phyloP scores from a whole-genome alignment of 2,329 filamentous ascomycete species.

The Exophiala alcalophila region DNA sequence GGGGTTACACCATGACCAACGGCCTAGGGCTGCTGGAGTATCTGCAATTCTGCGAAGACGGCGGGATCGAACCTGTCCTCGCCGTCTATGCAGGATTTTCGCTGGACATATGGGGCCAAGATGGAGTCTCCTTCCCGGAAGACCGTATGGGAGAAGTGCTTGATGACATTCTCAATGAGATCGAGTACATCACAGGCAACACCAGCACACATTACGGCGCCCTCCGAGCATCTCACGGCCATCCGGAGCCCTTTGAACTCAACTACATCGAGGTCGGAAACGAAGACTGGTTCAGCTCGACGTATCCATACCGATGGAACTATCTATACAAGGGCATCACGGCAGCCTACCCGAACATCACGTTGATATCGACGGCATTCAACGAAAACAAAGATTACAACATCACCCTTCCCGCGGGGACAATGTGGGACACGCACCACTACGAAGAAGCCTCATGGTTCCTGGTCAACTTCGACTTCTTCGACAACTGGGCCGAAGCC shows the following conservation, averaged over 20 bases:
- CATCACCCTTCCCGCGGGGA: conserved; percentile 38
- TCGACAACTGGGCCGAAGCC: conserved; percentile 39
- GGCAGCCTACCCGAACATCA: conserved; percentile 56
- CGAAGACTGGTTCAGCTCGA: conserved; percentile 59
- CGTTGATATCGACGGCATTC: conserved; percentile 49
- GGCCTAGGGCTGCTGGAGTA: conserved; percentile 49
- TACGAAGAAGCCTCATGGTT: conserved; percentile 43
- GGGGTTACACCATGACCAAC: conserved; percentile 46
- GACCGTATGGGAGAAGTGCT: conserved; percentile 39
- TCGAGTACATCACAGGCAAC: conserved; percentile 30
- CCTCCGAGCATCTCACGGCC: conserved; percentile 57
- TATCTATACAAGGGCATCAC: conserved; percentile 60
- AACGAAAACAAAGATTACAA: conserved; percentile 36
- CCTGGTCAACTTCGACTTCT: conserved; percentile 42
- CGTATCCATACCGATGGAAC: conserved; percentile 56
- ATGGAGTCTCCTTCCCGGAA: conserved; percentile 37
- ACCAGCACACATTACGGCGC: conserved; percentile 38
- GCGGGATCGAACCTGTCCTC: conserved; percentile 44
- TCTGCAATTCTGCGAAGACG: conserved; percentile 48
- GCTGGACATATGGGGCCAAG: conserved; percentile 39
- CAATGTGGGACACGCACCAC: conserved; percentile 43
- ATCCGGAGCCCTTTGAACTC: conserved; percentile 60
- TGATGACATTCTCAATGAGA: conserved; percentile 35
- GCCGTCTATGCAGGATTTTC: conserved; percentile 46
- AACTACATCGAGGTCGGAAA: conserved; percentile 66